Base-by-base conservation (phyloP, 2,329 filamentous ascomycete genomes). In the Calycina marina region DNA sequence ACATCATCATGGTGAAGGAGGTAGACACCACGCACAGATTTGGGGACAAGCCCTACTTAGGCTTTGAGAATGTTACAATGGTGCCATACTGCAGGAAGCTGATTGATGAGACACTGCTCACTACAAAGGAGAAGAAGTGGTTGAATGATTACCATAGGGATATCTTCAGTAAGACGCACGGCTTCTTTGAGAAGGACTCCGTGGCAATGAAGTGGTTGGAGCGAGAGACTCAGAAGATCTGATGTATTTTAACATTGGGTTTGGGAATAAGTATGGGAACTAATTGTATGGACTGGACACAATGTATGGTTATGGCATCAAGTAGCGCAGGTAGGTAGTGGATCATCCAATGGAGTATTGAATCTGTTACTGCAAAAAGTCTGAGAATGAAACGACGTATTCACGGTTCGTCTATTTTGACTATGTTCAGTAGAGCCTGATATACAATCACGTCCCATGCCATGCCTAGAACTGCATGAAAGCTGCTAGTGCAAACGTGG, bases 61-160 rank as follows among this genome's bases (percentile, higher is more conserved):
- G 86, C 3, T 98, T 98, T 46, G 88, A 98, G 61, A 83, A 93
- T 56, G 85, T 96, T 43, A 98, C 90, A 0, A 84, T 98, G 84
- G 84, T 88, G 12, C 90, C 90, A 0, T 85, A 93, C 58, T 94
- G 88, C 59, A 72, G 76, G 39, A 94, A 84, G 40, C 61, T 98
- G 42, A 85, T 93, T 41, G 81, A 96, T 47, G 61, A 68, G 34
- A 63, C 54, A 31, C 61, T 93, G 18, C 59, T 98, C 44, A 85
- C 75, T 0, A 61, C 64, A 4, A 64, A 61, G 9, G 90, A 98
- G 61, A 81, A 77, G 59, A 58, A 69, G 39, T 98, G 88, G 82
- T 59, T 98, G 44, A 93, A 96, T 49, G 66, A 73, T 25, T 93
- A 93, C 53, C 81, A 93, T 53, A 59, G 65, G 18, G 77, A 90